Percentiles rank a stretch among this genome's conserved stretches.
These are phyloP conservation scores for Fusarium secorum DNA, from an alignment of 2,329 filamentous ascomycete species.

Conservation along the genomic window DNA sequence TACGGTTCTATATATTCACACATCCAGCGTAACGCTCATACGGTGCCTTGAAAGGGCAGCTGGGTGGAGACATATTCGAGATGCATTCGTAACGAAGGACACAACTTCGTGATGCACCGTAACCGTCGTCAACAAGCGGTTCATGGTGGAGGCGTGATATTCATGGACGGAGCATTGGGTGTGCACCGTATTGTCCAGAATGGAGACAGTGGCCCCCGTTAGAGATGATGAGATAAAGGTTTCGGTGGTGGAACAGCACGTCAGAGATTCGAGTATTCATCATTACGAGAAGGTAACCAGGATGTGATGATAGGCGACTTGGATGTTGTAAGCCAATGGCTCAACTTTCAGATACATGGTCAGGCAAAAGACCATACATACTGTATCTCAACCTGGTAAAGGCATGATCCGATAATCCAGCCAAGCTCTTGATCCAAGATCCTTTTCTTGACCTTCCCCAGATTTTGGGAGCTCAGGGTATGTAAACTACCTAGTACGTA, in stretches of 20 bases:
- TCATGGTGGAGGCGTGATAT: not conserved
- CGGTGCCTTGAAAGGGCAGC: conserved; percentile 27
- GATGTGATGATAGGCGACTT: not conserved
- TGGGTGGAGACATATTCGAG: conserved; percentile 24
- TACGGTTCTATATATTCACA: not conserved
- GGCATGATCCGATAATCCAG: not conserved
- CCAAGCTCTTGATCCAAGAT: conserved; percentile 7
- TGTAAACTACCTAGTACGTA: not conserved
- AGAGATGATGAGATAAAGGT: conserved; percentile 15
- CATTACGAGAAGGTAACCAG: not conserved
- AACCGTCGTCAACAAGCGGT: conserved; percentile 17
- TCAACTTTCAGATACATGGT: not conserved
- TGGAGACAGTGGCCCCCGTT: not conserved
- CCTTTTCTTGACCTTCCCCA: conserved; percentile 2
- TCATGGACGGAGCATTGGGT: not conserved
- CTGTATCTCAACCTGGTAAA: not conserved
- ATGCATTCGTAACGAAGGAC: conserved; percentile 11
- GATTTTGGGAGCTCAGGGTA: conserved; percentile 4
- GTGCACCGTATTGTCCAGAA: not conserved
- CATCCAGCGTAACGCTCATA: conserved; percentile 13
- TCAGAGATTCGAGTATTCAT: not conserved
- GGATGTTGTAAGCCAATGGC: not conserved
- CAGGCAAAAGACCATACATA: not conserved
- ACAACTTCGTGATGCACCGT: conserved; percentile 19
- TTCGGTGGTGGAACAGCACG: conserved; percentile 12